These are phyloP conservation scores for Solanum aculeatissimum DNA, from an alignment of 305 asterid species.

Conservation along the genomic window DNA sequence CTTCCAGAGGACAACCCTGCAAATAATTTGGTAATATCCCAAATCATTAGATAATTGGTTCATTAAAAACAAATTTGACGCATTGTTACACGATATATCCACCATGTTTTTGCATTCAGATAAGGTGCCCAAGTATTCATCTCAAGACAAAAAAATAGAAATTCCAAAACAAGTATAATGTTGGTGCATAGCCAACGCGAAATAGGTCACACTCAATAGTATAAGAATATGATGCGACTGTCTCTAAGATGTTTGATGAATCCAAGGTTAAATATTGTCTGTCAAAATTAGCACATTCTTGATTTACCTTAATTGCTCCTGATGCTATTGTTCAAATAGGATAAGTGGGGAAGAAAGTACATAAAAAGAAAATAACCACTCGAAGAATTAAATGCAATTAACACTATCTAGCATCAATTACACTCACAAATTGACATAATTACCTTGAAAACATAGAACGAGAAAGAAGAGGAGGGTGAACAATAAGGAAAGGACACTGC, in stretches of 20 bases:
- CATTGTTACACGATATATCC: too few relatives aligned
- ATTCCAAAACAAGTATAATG: neutral
- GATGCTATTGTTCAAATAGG: neutral
- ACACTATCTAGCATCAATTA: neutral
- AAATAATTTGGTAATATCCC: neutral
- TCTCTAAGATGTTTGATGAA: neutral
- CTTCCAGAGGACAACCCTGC: constrained; percentile 29
- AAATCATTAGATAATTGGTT: neutral
- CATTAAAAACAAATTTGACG: neutral
- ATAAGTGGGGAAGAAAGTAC: neutral
- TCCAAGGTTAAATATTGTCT: neutral
- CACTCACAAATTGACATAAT: neutral
- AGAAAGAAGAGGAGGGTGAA: constrained; percentile 55
- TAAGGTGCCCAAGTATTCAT: neutral
- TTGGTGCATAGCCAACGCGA: neutral
- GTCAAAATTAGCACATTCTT: neutral
- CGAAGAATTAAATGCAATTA: neutral
- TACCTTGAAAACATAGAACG: constrained; percentile 63
- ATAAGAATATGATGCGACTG: neutral
- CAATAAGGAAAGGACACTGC: constrained; percentile 50
- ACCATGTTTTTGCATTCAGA: neutral
- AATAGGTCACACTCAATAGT: neutral
- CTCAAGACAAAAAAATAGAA: neutral
- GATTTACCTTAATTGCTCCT: neutral
- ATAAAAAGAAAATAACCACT: neutral